A percentile compares a stretch with the other conserved stretches of the same genome.
These are phyloP conservation scores for Albugo laibachii DNA, from an alignment of 352 stramenopile genomes.

Conservation along the genomic window DNA sequence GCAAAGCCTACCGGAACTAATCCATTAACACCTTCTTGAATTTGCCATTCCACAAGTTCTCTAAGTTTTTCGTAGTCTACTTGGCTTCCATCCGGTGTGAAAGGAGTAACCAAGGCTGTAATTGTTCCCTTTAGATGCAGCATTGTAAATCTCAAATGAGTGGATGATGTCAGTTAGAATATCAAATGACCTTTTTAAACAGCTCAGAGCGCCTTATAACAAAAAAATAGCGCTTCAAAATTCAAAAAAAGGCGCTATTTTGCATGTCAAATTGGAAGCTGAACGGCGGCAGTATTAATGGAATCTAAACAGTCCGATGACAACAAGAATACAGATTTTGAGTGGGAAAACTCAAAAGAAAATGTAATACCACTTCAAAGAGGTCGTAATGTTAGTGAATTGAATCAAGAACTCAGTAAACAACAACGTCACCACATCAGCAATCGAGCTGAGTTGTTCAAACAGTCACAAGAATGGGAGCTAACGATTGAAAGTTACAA, in stretches of 20 bases:
- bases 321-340: constrained; percentile 16
- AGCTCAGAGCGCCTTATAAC: no score
- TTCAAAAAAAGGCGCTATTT: no score
- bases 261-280: no score
- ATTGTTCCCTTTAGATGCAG: constrained; percentile 73
- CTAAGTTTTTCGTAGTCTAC: constrained; percentile 89
- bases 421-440: constrained; percentile 17
- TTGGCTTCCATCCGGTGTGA: constrained; percentile 74
- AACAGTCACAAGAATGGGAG: constrained; percentile 20
- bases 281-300: no score
- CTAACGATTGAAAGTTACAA: constrained; percentile 24
- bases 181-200: no score
- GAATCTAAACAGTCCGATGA: no score
- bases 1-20: constrained; percentile 77
- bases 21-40: constrained; percentile 88
- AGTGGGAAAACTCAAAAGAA: constrained; percentile 75
- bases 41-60: constrained; percentile 83
- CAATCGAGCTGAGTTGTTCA: constrained; percentile 26
- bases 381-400: constrained; percentile 51
- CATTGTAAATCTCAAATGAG: constrained; percentile 6
- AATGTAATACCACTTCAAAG: constrained; percentile 75
- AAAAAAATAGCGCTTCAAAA: no score
- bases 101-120: constrained; percentile 92
- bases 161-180: background rate
- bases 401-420: constrained; percentile 45